Conservation (phyloP, 306 rosid species). For the Citrullus colocynthis region DNA sequence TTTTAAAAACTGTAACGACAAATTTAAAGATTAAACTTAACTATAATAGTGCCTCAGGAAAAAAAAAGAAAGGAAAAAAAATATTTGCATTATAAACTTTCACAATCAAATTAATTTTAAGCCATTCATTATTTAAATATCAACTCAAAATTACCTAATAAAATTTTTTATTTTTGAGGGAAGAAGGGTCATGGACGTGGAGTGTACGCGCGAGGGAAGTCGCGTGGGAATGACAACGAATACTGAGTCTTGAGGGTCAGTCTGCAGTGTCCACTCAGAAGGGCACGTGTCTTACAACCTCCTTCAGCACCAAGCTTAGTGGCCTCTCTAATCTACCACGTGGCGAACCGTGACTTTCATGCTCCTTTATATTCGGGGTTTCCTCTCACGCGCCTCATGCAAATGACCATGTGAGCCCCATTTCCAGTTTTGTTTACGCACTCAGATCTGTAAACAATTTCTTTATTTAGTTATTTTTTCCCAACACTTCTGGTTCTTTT, state of each 20-base stretch:
- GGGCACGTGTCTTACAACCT: not conserved
- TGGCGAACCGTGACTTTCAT: not conserved
- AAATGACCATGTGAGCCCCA: not conserved
- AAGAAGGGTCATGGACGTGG: not conserved
- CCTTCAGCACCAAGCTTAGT: not conserved
- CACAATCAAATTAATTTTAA: no score
- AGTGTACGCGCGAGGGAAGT: not conserved
- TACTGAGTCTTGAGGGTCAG: conserved; percentile 10
- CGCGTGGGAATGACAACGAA: conserved; percentile 12
- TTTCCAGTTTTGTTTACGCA: not conserved
- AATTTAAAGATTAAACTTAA: no score
- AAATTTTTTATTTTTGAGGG: no score
- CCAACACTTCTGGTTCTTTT: not conserved
- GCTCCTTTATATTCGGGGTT: not conserved
- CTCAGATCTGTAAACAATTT: not conserved
- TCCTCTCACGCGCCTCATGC: not conserved
- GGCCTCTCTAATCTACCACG: not conserved
- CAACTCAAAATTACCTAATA: no score
- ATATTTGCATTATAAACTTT: no score
- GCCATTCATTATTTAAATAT: no score
- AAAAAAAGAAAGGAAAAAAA: no score
- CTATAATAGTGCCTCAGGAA: no score
- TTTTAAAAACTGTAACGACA: no score
- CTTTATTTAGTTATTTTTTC: no score
- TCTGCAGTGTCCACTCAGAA: conserved; percentile 22